Evolutionary conservation across 305 asterid species (phyloP).

Genomic region (Plantago lanceolata): DNA sequence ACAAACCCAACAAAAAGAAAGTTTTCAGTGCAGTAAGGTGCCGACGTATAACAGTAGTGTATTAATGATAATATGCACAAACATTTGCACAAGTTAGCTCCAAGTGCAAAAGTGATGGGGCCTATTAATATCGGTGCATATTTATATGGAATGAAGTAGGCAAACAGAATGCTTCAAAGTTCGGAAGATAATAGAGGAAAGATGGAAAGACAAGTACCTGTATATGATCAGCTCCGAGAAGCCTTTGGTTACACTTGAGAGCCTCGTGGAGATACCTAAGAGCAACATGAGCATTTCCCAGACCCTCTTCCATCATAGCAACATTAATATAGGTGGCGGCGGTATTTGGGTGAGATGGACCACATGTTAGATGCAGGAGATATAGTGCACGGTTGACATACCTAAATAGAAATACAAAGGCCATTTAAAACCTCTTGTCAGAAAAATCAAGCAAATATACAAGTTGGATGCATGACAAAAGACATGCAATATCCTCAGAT

Average conservation of each 20-base stretch:
- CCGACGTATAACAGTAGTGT: slow-evolving; percentile 8
- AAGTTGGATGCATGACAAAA: not conserved
- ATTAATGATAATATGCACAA: not conserved
- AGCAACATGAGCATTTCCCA: slow-evolving; percentile 87
- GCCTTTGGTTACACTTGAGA: slow-evolving; percentile 90
- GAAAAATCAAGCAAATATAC: not conserved
- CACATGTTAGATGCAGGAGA: slow-evolving; percentile 86
- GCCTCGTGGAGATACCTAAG: slow-evolving; percentile 94
- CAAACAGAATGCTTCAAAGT: not conserved
- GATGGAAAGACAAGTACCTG: slow-evolving; percentile 39
- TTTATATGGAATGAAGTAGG: not conserved
- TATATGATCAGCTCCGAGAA: slow-evolving; percentile 91
- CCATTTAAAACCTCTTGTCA: not conserved
- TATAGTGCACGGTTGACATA: slow-evolving; percentile 86
- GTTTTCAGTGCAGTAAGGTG: slow-evolving; percentile 21
- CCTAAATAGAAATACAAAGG: slow-evolving; percentile 39
- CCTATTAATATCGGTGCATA: not conserved
- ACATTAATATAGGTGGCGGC: slow-evolving; percentile 89
- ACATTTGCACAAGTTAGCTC: not conserved
- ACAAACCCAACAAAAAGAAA: slow-evolving; percentile 4
- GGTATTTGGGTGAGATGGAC: slow-evolving; percentile 90
- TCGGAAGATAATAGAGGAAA: not conserved
- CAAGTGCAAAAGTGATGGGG: not conserved
- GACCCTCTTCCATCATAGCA: slow-evolving; percentile 97
- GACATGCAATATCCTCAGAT: not conserved